phyloP scores from a whole-genome alignment of 2,329 filamentous ascomycete species.

The Beauveria medogensis region DNA sequence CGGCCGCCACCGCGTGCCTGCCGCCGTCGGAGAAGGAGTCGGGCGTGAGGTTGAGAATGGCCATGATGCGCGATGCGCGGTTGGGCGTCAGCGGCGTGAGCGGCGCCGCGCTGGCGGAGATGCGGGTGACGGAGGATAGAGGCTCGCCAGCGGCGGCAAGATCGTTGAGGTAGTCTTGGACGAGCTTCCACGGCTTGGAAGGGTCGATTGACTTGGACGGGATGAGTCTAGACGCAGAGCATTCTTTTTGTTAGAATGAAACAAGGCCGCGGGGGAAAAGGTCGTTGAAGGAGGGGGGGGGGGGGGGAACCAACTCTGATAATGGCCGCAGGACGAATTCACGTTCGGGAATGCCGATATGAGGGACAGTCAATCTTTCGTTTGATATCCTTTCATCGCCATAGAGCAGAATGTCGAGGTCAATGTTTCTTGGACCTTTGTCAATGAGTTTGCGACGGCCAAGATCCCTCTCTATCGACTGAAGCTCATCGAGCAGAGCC shows the following conservation, averaged over 20 bases:
- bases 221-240: slow-evolving; percentile 38
- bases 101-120: slow-evolving; percentile 37
- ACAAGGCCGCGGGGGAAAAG: background rate
- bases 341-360: slow-evolving; percentile 76
- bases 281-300: background rate
- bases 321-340: slow-evolving; percentile 90
- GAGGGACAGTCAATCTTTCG: slow-evolving; percentile 74
- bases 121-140: slow-evolving; percentile 51
- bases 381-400: slow-evolving; percentile 57
- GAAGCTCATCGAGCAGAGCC: slow-evolving; percentile 69
- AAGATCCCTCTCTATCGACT: slow-evolving; percentile 72
- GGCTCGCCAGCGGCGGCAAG: slow-evolving; percentile 40
- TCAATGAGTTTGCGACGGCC: slow-evolving; percentile 79
- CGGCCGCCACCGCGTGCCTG: slow-evolving; percentile 37
- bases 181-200: slow-evolving; percentile 50
- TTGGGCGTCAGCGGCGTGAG: slow-evolving; percentile 51
- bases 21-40: slow-evolving; percentile 97
- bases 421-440: slow-evolving; percentile 91
- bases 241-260: background rate
- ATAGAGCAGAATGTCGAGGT: slow-evolving; percentile 86
- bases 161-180: slow-evolving; percentile 53
- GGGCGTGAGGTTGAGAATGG: slow-evolving; percentile 87
- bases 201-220: slow-evolving; percentile 45
- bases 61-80: slow-evolving; percentile 75
- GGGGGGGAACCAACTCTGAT: slow-evolving; percentile 61